phyloP scores from a whole-genome alignment of 2,329 filamentous ascomycete genomes.

The Zymoseptoria tritici region DNA sequence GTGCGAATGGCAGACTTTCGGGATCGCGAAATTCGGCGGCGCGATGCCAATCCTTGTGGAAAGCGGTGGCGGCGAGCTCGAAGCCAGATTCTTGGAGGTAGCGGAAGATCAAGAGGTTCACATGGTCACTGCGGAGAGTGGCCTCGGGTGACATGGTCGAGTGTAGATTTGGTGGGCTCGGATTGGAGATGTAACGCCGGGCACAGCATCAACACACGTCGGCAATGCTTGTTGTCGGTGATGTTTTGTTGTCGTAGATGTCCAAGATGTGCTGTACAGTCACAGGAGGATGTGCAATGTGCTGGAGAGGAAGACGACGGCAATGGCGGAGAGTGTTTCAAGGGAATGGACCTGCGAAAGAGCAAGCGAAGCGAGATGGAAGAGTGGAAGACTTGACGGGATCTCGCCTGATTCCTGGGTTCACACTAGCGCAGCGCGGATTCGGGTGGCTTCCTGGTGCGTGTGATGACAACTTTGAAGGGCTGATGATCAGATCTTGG shows the following conservation, averaged over 20 bases:
- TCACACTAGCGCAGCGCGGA: neutral
- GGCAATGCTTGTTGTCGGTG: neutral
- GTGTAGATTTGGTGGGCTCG: neutral
- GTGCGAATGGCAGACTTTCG: slow-evolving; percentile 54
- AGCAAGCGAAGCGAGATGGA: too few relatives aligned
- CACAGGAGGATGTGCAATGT: neutral
- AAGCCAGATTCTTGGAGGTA: slow-evolving; percentile 38
- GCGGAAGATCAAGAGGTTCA: slow-evolving; percentile 65
- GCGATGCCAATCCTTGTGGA: slow-evolving; percentile 56
- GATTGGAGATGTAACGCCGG: neutral
- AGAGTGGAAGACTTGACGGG: neutral
- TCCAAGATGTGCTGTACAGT: neutral
- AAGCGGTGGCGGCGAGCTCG: slow-evolving; percentile 42
- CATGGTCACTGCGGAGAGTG: slow-evolving; percentile 50
- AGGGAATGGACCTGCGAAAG: neutral
- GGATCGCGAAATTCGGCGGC: slow-evolving; percentile 40
- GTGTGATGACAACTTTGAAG: neutral
- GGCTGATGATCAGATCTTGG: neutral
- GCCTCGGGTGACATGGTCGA: slow-evolving; percentile 16
- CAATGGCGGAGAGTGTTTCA: neutral
- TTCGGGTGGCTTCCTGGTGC: neutral
- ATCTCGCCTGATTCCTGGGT: neutral
- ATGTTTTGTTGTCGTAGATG: neutral
- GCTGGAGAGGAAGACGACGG: neutral
- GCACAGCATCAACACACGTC: neutral